Evolutionary conservation across 371 early-diverging fungal species (phyloP).

Genomic region (Entomophthora muscae): DNA sequence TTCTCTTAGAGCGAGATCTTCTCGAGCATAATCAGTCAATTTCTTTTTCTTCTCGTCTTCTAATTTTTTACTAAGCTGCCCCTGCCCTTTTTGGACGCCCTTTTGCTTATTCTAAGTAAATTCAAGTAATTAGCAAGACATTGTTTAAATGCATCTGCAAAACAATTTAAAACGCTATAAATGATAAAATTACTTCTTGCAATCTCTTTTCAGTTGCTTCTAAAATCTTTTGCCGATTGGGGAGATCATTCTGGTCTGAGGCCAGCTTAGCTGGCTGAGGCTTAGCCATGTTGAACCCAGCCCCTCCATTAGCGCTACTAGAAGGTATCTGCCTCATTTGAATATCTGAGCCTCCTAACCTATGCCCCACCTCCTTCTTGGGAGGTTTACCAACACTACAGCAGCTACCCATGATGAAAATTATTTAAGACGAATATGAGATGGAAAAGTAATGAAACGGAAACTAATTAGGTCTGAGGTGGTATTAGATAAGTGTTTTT

Average conservation of each 20-base stretch:
- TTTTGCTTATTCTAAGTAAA: background rate
- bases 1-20: background rate
- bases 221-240: constrained; percentile 2
- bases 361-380: background rate
- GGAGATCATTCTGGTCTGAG: background rate
- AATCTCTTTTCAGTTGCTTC: constrained; percentile 3
- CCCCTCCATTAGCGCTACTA: background rate
- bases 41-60: background rate
- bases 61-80: background rate
- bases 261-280: background rate
- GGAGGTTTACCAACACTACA: background rate
- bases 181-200: background rate
- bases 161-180: background rate
- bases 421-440: no score
- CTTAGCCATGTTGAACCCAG: background rate
- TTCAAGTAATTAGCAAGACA: background rate
- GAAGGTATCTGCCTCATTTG: background rate
- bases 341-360: background rate
- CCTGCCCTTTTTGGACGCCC: constrained; percentile 3
- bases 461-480: no score
- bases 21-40: constrained; percentile 1
- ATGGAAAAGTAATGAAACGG: no score
- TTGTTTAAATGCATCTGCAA: background rate
- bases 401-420: background rate
- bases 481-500: no score